phyloP scores from a whole-genome alignment of 2,329 filamentous ascomycete genomes.

The Colletotrichum lindemuthianum region DNA sequence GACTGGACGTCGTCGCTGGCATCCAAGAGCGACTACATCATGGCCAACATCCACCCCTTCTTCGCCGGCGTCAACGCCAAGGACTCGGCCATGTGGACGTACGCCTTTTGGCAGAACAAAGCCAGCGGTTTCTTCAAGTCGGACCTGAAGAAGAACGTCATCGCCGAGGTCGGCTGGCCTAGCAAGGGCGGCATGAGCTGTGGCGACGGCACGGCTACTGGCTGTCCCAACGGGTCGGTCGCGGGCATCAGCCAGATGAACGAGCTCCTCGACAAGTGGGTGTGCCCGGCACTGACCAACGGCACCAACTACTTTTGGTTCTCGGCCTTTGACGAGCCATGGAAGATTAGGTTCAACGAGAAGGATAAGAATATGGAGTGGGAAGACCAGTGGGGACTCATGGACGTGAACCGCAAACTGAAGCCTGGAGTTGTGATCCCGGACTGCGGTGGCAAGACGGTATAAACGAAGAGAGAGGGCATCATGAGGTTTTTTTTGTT shows the following conservation, averaged over 20 bases:
- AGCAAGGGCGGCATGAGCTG: constrained; percentile 76
- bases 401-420: constrained; percentile 85
- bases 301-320: constrained; percentile 98
- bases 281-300: constrained; percentile 82
- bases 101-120: constrained; percentile 79
- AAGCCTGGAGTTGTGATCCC: constrained; percentile 88
- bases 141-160: constrained; percentile 75
- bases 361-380: constrained; percentile 76
- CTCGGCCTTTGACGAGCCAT: constrained; percentile 95
- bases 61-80: constrained; percentile 81
- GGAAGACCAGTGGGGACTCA: constrained; percentile 96
- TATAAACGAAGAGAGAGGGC: constrained; percentile 44
- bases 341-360: constrained; percentile 83
- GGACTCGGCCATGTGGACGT: constrained; percentile 82
- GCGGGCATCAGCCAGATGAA: constrained; percentile 86
- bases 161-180: constrained; percentile 94
- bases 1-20: constrained; percentile 82
- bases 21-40: constrained; percentile 81
- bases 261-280: constrained; percentile 84
- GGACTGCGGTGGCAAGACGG: constrained; percentile 81
- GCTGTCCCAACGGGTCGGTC: constrained; percentile 74
- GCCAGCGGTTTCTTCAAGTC: constrained; percentile 73
- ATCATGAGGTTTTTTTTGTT: not conserved
- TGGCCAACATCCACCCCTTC: constrained; percentile 98
- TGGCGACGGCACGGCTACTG: constrained; percentile 38